phyloP scores from a whole-genome alignment of 2,329 filamentous ascomycete genomes.

The Stemphylium vesicarium region DNA sequence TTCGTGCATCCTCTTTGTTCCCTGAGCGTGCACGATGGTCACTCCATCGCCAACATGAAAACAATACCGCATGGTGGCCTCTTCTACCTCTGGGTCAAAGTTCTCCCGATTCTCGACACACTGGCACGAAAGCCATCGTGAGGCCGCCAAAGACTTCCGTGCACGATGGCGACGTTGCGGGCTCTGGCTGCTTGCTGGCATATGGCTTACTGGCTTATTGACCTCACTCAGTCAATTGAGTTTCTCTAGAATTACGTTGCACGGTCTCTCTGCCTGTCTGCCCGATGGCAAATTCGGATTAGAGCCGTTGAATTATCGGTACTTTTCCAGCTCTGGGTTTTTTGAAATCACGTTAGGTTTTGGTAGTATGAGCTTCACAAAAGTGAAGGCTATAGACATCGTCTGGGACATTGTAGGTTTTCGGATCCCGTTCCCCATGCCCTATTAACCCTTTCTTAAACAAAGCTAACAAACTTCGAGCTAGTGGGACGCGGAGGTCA shows the following conservation, averaged over 20 bases:
- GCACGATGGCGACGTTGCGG: background rate
- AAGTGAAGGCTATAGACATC: slow-evolving; percentile 31
- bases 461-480: slow-evolving; percentile 12
- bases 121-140: background rate
- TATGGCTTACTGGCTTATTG: background rate
- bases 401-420: slow-evolving; percentile 29
- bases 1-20: too few species aligned
- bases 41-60: too few species aligned
- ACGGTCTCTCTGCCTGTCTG: too few species aligned
- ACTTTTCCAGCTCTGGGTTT: slow-evolving; percentile 17
- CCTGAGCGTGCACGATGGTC: too few species aligned
- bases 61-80: too few species aligned
- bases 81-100: too few species aligned
- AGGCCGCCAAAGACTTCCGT: slow-evolving; percentile 8
- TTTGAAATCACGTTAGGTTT: slow-evolving; percentile 30
- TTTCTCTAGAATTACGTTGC: too few species aligned
- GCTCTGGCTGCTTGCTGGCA: background rate
- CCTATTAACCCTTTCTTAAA: too few species aligned
- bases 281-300: slow-evolving; percentile 16
- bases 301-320: slow-evolving; percentile 8
- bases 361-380: slow-evolving; percentile 19
- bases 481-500: slow-evolving; percentile 30
- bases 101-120: too few species aligned
- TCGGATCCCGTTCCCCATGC: too few species aligned
- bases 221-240: background rate